Evolutionary conservation across 257 asterid genomes (phyloP).

Genomic region (Plantago major): DNA sequence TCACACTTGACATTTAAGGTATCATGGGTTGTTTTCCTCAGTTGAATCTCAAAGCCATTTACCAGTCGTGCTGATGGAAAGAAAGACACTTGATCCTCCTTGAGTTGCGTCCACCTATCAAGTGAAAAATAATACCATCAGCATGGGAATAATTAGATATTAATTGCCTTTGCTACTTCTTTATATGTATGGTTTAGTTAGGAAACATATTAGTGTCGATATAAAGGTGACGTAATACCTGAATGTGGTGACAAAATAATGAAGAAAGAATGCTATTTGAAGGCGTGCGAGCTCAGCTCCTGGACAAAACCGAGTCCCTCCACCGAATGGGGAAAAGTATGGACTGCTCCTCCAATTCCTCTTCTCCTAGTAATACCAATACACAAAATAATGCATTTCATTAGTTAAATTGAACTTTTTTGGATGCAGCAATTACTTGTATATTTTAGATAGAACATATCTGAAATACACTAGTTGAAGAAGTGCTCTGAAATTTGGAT

Average conservation of each 20-base stretch:
- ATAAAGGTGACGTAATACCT: slow-evolving; percentile 34
- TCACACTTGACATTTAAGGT: slow-evolving; percentile 8
- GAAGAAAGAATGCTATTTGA: slow-evolving; percentile 82
- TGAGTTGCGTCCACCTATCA: slow-evolving; percentile 74
- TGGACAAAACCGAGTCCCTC: slow-evolving; percentile 88
- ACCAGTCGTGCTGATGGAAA: slow-evolving; percentile 91
- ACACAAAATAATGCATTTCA: slow-evolving; percentile 7
- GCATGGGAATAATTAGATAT: not conserved
- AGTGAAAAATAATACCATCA: not conserved
- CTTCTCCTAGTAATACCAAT: slow-evolving; percentile 47
- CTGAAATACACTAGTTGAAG: not conserved
- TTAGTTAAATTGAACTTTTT: not conserved
- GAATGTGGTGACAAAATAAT: slow-evolving; percentile 59
- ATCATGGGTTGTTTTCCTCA: slow-evolving; percentile 28
- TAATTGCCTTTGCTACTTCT: not conserved
- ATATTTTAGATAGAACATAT: not conserved
- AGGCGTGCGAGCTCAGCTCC: slow-evolving; percentile 96
- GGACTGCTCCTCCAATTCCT: slow-evolving; percentile 81
- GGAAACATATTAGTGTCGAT: not conserved
- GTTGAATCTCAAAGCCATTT: slow-evolving; percentile 74
- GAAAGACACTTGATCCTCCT: slow-evolving; percentile 80
- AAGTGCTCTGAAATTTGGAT: too few relatives aligned
- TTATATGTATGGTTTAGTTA: too few relatives aligned
- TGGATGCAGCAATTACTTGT: not conserved
- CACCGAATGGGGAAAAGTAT: slow-evolving; percentile 82